These are phyloP conservation scores for Arabidopsis hybrid DNA, from an alignment of 441 rosid species.

Conservation along the genomic window DNA sequence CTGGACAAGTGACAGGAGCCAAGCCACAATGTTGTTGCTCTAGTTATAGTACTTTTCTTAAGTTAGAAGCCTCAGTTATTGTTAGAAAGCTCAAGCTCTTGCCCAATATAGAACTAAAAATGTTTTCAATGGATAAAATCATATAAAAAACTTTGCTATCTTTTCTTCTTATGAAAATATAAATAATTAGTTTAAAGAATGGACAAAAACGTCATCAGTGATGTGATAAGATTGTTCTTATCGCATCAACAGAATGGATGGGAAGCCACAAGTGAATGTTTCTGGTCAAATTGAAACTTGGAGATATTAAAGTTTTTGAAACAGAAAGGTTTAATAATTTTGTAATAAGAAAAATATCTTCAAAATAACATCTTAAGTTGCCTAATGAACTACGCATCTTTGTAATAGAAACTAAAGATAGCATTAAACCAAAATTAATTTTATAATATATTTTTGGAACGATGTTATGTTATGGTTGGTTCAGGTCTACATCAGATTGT, in stretches of 20 bases:
- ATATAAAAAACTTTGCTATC: neutral
- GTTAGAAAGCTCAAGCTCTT: neutral
- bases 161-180: neutral
- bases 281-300: constrained; percentile 45
- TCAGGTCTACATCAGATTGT: constrained; percentile 20
- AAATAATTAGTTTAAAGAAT: constrained; percentile 17
- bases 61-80: neutral
- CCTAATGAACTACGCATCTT: constrained; percentile 54
- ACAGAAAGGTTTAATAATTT: constrained; percentile 21
- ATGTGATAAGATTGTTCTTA: constrained; percentile 38
- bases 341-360: constrained; percentile 28
- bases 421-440: constrained; percentile 3
- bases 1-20: no score
- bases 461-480: constrained; percentile 23
- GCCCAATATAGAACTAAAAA: constrained; percentile 2
- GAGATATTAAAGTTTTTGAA: constrained; percentile 25
- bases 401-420: constrained; percentile 16
- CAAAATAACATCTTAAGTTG: constrained; percentile 44
- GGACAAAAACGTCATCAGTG: constrained; percentile 37
- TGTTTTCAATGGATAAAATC: neutral
- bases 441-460: constrained; percentile 11
- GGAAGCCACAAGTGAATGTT: constrained; percentile 39
- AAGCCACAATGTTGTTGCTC: neutral
- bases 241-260: constrained; percentile 34
- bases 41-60: neutral